Conservation (phyloP, 2,329 filamentous ascomycete genomes). For the Beauveria bassiana region DNA sequence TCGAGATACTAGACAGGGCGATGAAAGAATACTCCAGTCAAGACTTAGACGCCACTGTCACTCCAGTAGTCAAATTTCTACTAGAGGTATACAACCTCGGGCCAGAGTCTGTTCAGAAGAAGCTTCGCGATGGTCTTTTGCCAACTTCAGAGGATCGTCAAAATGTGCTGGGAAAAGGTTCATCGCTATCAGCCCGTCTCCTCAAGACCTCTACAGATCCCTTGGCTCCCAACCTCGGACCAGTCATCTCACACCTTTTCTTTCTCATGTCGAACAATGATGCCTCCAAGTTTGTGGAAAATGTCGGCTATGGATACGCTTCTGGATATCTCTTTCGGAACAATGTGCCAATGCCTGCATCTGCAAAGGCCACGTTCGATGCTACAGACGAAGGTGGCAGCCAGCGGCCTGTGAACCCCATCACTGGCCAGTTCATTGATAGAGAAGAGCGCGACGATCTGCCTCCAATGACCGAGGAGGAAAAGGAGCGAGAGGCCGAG, state of each 20-base stretch:
- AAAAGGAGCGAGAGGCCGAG: conserved; percentile 89
- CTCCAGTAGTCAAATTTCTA: conserved; percentile 68
- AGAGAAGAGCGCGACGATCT: conserved; percentile 51
- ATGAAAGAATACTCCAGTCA: conserved; percentile 54
- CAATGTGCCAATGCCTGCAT: conserved; percentile 68
- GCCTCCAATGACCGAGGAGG: conserved; percentile 78
- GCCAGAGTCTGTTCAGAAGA: conserved; percentile 49
- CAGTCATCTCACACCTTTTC: conserved; percentile 68
- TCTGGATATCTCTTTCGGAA: conserved; percentile 83
- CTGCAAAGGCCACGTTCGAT: conserved; percentile 43
- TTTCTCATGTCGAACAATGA: conserved; percentile 84
- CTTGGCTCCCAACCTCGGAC: conserved; percentile 61
- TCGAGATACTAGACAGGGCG: conserved; percentile 62
- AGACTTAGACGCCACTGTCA: conserved; percentile 64
- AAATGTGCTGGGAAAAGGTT: conserved; percentile 66
- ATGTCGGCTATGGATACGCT: conserved; percentile 91
- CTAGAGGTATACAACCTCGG: conserved; percentile 64
- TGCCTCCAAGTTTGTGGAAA: conserved; percentile 71
- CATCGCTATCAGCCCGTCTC: conserved; percentile 67
- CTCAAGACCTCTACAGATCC: conserved; percentile 72
- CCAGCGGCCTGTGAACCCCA: conserved; percentile 59
- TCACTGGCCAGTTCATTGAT: conserved; percentile 77
- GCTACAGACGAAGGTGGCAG: conserved; percentile 21
- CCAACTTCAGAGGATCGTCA: conserved; percentile 71
- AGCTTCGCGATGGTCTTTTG: conserved; percentile 61